Evolutionary conservation across 345 rosid species (phyloP).

Genomic region (Lepidium africanum): DNA sequence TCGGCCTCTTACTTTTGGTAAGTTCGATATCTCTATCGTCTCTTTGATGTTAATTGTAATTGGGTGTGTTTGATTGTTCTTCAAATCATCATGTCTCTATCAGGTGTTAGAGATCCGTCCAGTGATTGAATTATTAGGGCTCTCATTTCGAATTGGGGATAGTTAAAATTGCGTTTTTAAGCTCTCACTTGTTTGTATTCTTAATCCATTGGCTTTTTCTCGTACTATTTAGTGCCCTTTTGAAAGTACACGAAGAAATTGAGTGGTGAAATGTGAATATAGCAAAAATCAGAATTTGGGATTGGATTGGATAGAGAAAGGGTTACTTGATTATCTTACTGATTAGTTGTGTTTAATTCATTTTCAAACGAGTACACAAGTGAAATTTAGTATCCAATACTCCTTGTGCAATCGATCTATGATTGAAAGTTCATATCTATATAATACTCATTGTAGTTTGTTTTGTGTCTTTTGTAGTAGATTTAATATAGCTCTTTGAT

Average conservation of each 20-base stretch:
- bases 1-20: constrained; percentile 7
- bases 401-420: neutral
- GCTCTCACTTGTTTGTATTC: constrained; percentile 4
- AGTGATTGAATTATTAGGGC: constrained; percentile 14
- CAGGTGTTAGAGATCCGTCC: constrained; percentile 16
- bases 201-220: neutral
- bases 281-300: neutral
- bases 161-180: constrained; percentile 6
- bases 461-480: neutral
- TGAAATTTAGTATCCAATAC: neutral
- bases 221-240: neutral
- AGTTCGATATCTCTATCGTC: constrained; percentile 7
- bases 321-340: neutral
- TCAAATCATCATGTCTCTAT: neutral
- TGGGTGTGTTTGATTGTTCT: neutral
- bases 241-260: neutral
- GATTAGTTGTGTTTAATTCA: neutral
- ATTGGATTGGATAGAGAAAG: neutral
- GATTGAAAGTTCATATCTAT: neutral
- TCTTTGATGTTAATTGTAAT: neutral
- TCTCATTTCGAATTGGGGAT: constrained; percentile 13
- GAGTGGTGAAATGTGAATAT: constrained; percentile 5
- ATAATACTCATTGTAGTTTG: neutral
- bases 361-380: neutral
- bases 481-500: neutral